Base-by-base conservation (phyloP, 208 protist genomes). In the Trypanosoma platydactyli region DNA sequence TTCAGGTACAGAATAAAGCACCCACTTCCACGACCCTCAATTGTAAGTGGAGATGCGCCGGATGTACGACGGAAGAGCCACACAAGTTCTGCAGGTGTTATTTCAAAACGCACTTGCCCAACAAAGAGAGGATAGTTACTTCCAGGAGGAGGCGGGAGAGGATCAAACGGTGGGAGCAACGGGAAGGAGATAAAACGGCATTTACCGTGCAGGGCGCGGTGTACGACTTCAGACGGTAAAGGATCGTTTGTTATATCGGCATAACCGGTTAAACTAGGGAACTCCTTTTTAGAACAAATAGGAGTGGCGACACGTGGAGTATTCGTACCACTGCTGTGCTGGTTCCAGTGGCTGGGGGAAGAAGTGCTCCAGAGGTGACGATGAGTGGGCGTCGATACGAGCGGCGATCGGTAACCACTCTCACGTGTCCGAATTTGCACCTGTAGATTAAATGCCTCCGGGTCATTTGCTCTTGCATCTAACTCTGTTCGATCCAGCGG, bases 21-120 rank as follows among this genome's bases (percentile, higher is more conserved):
- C 41, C 89, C 89, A 15, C 71, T 80, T 7, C 86, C 84, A 35
- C 89, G 81, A 45, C 78, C 79, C 65, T 95, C 86, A 48, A 91
- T 64, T 53, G 81, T 79, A 22, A 70, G 73, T 33, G 79, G 70
- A 42, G 68, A 73, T n/a, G 83, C 86, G 2, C 86, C 83, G 35
- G 64, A 86, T 35, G 76, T 83, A 24, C 84, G 84, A 44, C 86
- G 83, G 12, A 95, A 71, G n/a, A 95, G 68, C 86, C 86, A 92
- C 25, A 81, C 65, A 22, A 95, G 70, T 72, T 92, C 82, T 11
- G 81, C 80, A 4, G 80, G 66, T 13, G 86, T 89, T 29, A 83
- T 91, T 62, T 95, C 86, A 59, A 92, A 92, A 56, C 84, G 84
- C 24, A 95, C 80, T 72, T 95, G 89, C 2, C 86, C 89, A 66